phyloP scores from a whole-genome alignment of 495 filamentous ascomycete genomes.

The Neurospora intermedia region DNA sequence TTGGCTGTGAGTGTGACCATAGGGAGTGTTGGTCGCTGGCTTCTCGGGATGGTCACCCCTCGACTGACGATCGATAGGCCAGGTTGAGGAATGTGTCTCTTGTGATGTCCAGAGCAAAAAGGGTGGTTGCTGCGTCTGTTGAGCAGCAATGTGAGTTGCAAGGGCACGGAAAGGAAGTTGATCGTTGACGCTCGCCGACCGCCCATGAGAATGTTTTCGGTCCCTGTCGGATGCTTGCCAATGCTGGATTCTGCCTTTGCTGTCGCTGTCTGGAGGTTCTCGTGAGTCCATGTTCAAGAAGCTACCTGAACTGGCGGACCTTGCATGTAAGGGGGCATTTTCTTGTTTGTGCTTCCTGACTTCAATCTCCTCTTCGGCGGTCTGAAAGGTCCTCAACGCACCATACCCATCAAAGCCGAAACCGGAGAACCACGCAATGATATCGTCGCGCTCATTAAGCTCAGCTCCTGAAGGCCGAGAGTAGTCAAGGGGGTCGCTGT shows the following conservation, averaged over 20 bases:
- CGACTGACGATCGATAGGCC: neutral
- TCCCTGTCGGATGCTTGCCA: neutral
- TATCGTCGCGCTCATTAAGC: conserved; percentile 29
- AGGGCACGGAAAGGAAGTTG: neutral
- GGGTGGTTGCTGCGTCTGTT: neutral
- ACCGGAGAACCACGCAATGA: conserved; percentile 32
- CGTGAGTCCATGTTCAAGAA: neutral
- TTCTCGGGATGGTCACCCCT: neutral
- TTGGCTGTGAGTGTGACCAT: neutral
- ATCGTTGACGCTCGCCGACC: neutral
- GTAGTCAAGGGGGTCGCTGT: conserved; percentile 32
- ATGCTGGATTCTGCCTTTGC: neutral
- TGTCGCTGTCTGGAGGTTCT: neutral
- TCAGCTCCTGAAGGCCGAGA: conserved; percentile 25
- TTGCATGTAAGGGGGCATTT: neutral
- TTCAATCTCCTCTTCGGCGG: neutral
- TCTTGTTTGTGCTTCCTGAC: neutral
- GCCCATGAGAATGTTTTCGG: neutral
- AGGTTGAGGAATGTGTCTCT: neutral
- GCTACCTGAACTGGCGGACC: neutral
- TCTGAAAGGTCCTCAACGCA: conserved; percentile 17
- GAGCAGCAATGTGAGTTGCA: neutral
- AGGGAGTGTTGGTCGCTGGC: neutral
- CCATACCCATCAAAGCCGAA: conserved; percentile 31
- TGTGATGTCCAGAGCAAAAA: neutral